phyloP scores from a whole-genome alignment of 2,329 filamentous ascomycete species.

The Sclerotinia subarctica region DNA sequence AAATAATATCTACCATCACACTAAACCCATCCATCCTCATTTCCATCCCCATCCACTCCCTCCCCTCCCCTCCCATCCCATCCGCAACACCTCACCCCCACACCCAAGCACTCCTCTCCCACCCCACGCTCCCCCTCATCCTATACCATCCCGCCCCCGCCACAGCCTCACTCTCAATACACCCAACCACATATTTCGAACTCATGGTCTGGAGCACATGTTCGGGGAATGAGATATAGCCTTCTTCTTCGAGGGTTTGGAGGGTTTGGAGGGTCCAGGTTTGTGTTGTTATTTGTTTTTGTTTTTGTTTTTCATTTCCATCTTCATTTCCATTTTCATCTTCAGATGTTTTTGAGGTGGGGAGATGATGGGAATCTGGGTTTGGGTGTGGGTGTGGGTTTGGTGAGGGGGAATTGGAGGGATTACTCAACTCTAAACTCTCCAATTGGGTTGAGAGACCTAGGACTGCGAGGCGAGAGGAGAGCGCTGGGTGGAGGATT shows the following conservation, averaged over 20 bases:
- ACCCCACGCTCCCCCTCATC: slow-evolving; percentile 10
- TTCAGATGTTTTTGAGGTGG: too few species aligned
- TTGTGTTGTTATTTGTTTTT: too few species aligned
- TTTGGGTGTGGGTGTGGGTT: not conserved
- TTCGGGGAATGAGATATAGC: slow-evolving; percentile 1
- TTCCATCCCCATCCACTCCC: too few species aligned
- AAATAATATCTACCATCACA: too few species aligned
- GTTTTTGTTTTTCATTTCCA: too few species aligned
- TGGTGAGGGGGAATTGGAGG: not conserved
- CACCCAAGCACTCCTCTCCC: slow-evolving; percentile 4
- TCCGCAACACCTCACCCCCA: not conserved
- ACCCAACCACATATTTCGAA: slow-evolving; percentile 19
- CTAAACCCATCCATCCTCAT: not conserved
- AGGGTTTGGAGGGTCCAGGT: not conserved
- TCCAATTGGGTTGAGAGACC: not conserved
- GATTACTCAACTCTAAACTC: not conserved
- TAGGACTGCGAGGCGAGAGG: not conserved
- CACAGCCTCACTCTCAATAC: slow-evolving; percentile 1
- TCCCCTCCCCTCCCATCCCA: not conserved
- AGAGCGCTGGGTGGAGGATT: not conserved
- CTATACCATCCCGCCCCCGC: not conserved
- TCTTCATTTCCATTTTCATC: too few species aligned
- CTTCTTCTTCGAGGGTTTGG: not conserved
- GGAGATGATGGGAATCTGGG: too few species aligned
- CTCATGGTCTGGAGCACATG: not conserved